A percentile compares a stretch with the other conserved stretches of the same genome.
These are phyloP conservation scores for Pleurotus sapidus DNA, from an alignment of 768 basidiomycete genomes.

Conservation along the genomic window DNA sequence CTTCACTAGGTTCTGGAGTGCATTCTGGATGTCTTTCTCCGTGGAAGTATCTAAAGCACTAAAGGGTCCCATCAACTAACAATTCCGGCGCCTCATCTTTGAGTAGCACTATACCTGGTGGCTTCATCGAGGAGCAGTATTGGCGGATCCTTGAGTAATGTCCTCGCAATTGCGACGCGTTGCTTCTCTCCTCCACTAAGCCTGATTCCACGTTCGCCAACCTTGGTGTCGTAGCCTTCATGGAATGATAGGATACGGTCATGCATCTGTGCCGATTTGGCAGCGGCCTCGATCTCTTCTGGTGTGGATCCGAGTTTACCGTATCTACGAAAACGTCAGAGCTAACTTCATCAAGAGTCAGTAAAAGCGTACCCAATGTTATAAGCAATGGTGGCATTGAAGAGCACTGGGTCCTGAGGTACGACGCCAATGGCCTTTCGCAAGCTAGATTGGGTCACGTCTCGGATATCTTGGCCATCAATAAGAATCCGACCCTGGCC, in stretches of 20 bases:
- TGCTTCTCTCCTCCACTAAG: conserved; percentile 90
- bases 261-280: conserved; percentile 84
- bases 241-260: conserved; percentile 83
- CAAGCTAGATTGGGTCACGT: conserved; percentile 80
- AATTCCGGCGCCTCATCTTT: too few species aligned
- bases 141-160: conserved; percentile 82
- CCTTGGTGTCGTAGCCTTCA: conserved; percentile 81
- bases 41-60: conserved; percentile 89
- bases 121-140: conserved; percentile 79
- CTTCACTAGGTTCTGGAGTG: conserved; percentile 74
- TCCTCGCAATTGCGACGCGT: conserved; percentile 83
- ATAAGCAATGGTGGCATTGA: conserved; percentile 68
- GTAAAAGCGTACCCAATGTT: conserved; percentile 59
- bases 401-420: conserved; percentile 79
- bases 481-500: conserved; percentile 80
- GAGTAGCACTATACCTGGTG: conserved; percentile 44
- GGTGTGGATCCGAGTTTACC: conserved; percentile 69
- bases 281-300: conserved; percentile 78
- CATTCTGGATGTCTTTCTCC: conserved; percentile 87
- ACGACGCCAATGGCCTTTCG: conserved; percentile 86
- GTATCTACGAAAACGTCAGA: conserved; percentile 41
- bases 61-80: background rate
- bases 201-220: conserved; percentile 87
- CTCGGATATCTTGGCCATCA: conserved; percentile 83
- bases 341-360: background rate